Conservation (phyloP, 768 basidiomycete species). For the Termitomyces sp. region DNA sequence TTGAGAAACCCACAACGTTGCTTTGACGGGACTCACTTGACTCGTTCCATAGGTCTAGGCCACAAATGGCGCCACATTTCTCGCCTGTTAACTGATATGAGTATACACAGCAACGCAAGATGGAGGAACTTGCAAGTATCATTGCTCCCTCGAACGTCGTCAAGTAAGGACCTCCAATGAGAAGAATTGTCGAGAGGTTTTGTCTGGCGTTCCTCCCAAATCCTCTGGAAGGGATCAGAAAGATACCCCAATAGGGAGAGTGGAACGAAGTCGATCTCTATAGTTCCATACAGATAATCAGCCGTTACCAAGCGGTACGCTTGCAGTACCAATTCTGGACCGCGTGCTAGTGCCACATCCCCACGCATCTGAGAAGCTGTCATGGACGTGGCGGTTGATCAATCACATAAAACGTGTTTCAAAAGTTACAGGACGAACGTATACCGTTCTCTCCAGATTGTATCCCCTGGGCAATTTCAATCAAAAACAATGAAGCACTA, state of each 20-base stretch:
- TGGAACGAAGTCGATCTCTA: background rate
- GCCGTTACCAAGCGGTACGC: constrained; percentile 5
- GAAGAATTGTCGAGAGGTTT: constrained; percentile 12
- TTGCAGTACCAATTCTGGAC: constrained; percentile 9
- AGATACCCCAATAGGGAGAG: constrained; percentile 9
- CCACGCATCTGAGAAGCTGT: background rate
- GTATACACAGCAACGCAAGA: background rate
- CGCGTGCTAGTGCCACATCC: constrained; percentile 1
- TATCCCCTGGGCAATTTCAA: constrained; percentile 9
- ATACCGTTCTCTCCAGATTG: background rate
- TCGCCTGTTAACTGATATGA: constrained; percentile 8
- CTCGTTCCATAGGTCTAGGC: constrained; percentile 15
- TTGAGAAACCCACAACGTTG: background rate
- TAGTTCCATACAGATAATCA: background rate
- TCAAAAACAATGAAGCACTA: constrained; percentile 13
- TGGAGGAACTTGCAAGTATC: constrained; percentile 11
- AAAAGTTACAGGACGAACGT: background rate
- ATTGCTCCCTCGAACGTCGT: constrained; percentile 5
- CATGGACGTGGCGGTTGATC: background rate
- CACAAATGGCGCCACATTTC: constrained; percentile 10
- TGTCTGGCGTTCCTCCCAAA: constrained; percentile 16
- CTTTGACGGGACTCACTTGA: constrained; percentile 8
- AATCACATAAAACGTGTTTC: background rate
- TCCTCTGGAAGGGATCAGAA: constrained; percentile 9
- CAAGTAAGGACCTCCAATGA: constrained; percentile 17